phyloP scores from a whole-genome alignment of 2,329 filamentous ascomycete species.

The Aspergillus sp. region DNA sequence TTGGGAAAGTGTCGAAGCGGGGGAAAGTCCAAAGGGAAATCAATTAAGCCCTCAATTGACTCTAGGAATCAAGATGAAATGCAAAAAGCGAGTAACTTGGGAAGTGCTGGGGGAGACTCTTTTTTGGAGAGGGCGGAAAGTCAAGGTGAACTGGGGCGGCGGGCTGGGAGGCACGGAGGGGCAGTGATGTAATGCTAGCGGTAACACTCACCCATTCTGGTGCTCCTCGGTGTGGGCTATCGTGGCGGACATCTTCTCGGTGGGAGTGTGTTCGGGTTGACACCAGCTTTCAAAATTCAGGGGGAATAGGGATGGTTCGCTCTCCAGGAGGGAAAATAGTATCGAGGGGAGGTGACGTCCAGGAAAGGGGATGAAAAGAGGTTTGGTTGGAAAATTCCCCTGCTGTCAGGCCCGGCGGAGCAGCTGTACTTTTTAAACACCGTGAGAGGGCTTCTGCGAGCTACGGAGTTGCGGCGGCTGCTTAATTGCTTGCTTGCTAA shows the following conservation, averaged over 20 bases:
- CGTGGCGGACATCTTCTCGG: conserved; percentile 50
- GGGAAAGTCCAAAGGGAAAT: neutral
- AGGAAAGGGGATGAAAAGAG: conserved; percentile 23
- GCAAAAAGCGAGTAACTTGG: neutral
- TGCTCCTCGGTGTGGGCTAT: conserved; percentile 52
- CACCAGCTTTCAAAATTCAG: conserved; percentile 10
- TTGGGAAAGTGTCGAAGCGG: neutral
- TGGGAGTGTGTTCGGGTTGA: conserved; percentile 6
- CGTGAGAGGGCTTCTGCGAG: conserved; percentile 16
- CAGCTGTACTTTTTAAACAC: conserved; percentile 36
- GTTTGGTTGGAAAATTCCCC: conserved; percentile 22
- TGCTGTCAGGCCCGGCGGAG: conserved; percentile 31
- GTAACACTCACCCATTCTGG: conserved; percentile 51
- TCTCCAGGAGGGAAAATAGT: neutral
- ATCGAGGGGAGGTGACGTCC: conserved; percentile 12
- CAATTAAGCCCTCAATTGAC: neutral
- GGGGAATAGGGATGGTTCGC: conserved; percentile 7
- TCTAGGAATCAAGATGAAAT: neutral
- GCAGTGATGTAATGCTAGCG: conserved; percentile 37
- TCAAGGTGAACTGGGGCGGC: conserved; percentile 8
- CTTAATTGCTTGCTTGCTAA: conserved; percentile 12
- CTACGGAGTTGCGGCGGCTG: conserved; percentile 9
- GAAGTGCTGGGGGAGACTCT: neutral
- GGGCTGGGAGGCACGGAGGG: conserved; percentile 21
- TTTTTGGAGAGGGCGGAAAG: conserved; percentile 7